phyloP scores from a whole-genome alignment of 495 filamentous ascomycete genomes.

The Penicillium desertorum region DNA sequence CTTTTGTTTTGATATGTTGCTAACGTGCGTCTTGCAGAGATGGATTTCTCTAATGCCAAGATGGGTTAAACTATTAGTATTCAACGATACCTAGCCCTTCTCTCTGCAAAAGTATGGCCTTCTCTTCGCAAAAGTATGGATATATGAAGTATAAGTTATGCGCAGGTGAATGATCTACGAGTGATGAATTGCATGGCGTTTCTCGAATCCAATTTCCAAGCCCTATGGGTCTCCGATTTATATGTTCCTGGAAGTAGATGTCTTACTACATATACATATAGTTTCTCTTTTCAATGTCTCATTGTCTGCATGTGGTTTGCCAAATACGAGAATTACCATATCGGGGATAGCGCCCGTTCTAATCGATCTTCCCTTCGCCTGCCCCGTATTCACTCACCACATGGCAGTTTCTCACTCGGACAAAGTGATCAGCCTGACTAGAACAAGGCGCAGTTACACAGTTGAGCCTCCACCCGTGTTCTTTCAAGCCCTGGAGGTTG shows the following conservation, averaged over 20 bases:
- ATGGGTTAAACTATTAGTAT: slow-evolving; percentile 31
- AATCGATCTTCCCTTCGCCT: slow-evolving; percentile 2
- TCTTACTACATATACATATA: no score
- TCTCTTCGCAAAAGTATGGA: slow-evolving; percentile 4
- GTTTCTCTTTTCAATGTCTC: neutral
- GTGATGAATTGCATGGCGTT: slow-evolving; percentile 22
- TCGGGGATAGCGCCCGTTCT: slow-evolving; percentile 18
- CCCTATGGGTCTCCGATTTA: neutral
- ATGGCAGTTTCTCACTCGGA: neutral
- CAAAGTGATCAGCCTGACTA: neutral
- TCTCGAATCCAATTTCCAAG: neutral
- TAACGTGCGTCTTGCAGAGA: slow-evolving; percentile 36
- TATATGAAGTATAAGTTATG: slow-evolving; percentile 34
- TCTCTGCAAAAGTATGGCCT: neutral
- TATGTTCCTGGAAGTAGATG: neutral
- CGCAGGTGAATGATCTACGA: slow-evolving; percentile 15
- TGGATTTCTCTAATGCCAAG: slow-evolving; percentile 52
- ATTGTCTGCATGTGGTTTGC: neutral
- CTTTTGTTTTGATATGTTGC: slow-evolving; percentile 9
- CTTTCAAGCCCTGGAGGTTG: neutral
- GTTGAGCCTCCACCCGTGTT: slow-evolving; percentile 1
- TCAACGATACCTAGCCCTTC: neutral
- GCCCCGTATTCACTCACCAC: neutral
- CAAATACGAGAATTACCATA: slow-evolving; percentile 24
- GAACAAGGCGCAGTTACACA: slow-evolving; percentile 5